Base-by-base conservation (phyloP, 768 basidiomycete species). In the Lactarius sp. region DNA sequence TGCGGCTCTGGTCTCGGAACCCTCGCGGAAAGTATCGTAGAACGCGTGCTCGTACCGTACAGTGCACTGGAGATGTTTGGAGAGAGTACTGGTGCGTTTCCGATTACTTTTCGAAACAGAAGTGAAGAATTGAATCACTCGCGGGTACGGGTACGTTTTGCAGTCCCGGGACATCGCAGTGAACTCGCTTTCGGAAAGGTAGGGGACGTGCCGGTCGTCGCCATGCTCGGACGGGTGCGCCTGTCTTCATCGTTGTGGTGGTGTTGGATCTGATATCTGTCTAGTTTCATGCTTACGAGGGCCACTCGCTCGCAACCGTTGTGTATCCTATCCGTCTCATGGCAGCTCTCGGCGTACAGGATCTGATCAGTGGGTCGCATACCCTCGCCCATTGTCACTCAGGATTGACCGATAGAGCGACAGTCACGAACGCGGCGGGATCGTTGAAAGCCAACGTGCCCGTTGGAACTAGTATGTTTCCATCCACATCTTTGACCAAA, bases 401-500 rank as follows among this genome's bases (percentile, higher is more conserved):
- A 31, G 37, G 10, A 14, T 22, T 57, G n/a, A 52, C 14, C 13
- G 22, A 53, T 33, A 22, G 31, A 22, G 6, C 44, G 16, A 3
- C 69, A 93, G 91, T 94, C 52, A 95, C 93, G 46, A 96, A 95
- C 73, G 94, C 93, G 12, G 83, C 92, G 18, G 93, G 93, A 18
- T 87, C 87, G 3, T 78, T 96, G 7, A 92, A 90, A 70, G 84
- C 86, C 4, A 67, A 76, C 8, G 81, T 92, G 63, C 78, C 85
- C 16, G 87, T 92, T 41, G 93, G 94, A 67, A 93, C 92, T 6
- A 88, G 91, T 92, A 70, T 64, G 50, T n/a, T 53, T 39, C 33
- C 68, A 39, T n/a, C 33, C 67, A 4, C 18, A 61, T 16, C 52
- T 27, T 20, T 18, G 20, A 22, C 22, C 18, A 27, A 34, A 33